Evolutionary conservation across 352 stramenopile genomes (phyloP).

Genomic region (Nothophytophthora sp.): DNA sequence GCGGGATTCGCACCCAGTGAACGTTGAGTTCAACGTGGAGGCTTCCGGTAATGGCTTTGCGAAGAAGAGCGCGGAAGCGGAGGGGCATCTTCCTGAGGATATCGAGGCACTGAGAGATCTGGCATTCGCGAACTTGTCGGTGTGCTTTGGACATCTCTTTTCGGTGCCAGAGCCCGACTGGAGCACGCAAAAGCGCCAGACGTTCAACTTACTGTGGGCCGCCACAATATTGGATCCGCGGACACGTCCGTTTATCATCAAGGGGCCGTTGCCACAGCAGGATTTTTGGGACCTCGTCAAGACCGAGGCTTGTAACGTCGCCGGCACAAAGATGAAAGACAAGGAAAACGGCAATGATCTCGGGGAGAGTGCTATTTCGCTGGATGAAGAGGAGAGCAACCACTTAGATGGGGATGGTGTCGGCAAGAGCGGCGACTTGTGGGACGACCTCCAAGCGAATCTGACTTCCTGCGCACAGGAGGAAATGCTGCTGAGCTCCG

Average conservation of each 20-base stretch:
- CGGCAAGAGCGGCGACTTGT: conserved; percentile 49
- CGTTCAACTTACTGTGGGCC: conserved; percentile 69
- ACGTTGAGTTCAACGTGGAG: conserved; percentile 1
- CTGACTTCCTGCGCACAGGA: conserved; percentile 70
- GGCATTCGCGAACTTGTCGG: conserved; percentile 50
- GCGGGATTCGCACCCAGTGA: conserved; percentile 20
- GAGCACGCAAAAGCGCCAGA: conserved; percentile 42
- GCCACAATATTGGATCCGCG: conserved; percentile 73
- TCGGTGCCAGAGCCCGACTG: conserved; percentile 39
- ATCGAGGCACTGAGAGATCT: conserved; percentile 63
- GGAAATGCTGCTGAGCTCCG: conserved; percentile 67
- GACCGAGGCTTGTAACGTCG: conserved; percentile 48
- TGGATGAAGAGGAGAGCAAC: conserved; percentile 42
- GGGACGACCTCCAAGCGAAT: conserved; percentile 80
- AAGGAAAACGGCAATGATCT: conserved; percentile 50
- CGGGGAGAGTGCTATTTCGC: conserved; percentile 27
- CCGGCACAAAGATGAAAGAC: conserved; percentile 51
- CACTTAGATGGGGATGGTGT: conserved; percentile 22
- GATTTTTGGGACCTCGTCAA: conserved; percentile 81
- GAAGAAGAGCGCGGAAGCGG: conserved; percentile 11
- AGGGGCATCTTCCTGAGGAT: conserved; percentile 53
- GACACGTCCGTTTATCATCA: conserved; percentile 78
- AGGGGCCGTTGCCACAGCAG: conserved; percentile 50
- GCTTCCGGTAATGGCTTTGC: conserved; percentile 7
- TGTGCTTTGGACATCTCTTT: conserved; percentile 67